Percentiles rank a stretch among this genome's conserved stretches.
Conservation (phyloP, 1,284 basidiomycete genomes). For the Sporisorium graminicola region DNA sequence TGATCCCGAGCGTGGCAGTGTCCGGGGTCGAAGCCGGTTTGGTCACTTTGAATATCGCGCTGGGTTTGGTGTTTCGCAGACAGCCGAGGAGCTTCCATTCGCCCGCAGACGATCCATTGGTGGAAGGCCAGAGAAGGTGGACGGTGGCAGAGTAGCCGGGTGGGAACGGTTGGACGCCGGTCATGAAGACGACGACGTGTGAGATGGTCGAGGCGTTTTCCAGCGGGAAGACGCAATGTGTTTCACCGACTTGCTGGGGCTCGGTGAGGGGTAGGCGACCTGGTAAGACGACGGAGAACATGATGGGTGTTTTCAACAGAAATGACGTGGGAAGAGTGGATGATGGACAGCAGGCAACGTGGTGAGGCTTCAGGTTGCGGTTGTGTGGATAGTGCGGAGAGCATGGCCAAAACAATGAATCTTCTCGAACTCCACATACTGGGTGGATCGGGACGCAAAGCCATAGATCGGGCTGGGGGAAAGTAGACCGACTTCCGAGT, state of each 20-base stretch:
- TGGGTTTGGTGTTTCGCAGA: conserved; percentile 64
- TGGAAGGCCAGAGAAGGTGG: conserved; percentile 60
- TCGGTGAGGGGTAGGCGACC: conserved; percentile 62
- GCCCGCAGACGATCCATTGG: neutral
- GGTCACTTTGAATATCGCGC: conserved; percentile 62
- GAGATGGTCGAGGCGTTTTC: conserved; percentile 56
- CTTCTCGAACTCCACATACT: neutral
- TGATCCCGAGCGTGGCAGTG: conserved; percentile 62
- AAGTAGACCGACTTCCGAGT: neutral
- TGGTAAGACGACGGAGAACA: conserved; percentile 68
- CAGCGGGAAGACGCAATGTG: conserved; percentile 65
- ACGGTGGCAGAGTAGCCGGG: conserved; percentile 64
- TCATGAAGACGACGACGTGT: conserved; percentile 67
- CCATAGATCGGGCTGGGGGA: neutral
- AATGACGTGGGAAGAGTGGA: neutral
- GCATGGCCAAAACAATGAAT: neutral
- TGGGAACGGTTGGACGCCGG: conserved; percentile 64
- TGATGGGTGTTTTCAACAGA: conserved; percentile 25
- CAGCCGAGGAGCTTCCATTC: conserved; percentile 64
- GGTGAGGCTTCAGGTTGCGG: neutral
- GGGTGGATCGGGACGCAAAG: neutral
- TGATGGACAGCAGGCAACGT: neutral
- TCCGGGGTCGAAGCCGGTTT: neutral
- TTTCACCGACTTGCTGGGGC: conserved; percentile 66
- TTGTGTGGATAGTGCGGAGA: neutral